Evolutionary conservation across 176 grass and related monocot species (phyloP).

Genomic region (Avena eriantha): DNA sequence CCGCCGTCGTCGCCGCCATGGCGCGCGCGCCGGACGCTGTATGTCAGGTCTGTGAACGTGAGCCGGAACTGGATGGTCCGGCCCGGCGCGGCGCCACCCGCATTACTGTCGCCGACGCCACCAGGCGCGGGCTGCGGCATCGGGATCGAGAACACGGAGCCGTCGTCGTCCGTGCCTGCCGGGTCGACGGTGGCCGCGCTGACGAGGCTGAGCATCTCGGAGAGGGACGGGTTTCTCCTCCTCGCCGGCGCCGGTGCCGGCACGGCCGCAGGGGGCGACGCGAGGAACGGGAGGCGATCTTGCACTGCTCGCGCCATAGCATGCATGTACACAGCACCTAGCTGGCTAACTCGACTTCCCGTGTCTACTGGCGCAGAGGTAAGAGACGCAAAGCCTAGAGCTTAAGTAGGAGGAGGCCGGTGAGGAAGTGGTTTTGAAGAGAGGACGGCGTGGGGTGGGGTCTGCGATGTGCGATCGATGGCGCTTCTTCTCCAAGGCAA

Average conservation of each 20-base stretch:
- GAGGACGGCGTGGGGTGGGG: slow-evolving; percentile 25
- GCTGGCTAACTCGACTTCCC: not conserved
- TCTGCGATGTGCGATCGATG: not conserved
- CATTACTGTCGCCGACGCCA: not conserved
- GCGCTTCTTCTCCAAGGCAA: slow-evolving; percentile 42
- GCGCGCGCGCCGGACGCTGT: slow-evolving; percentile 55
- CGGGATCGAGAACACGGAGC: slow-evolving; percentile 13
- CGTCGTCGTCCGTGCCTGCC: slow-evolving; percentile 35
- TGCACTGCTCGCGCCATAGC: slow-evolving; percentile 58
- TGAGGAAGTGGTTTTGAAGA: slow-evolving; percentile 20
- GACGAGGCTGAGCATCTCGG: slow-evolving; percentile 77
- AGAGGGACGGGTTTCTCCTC: slow-evolving; percentile 52
- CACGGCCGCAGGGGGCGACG: slow-evolving; percentile 30
- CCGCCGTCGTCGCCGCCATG: not conserved
- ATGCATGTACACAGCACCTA: slow-evolving; percentile 14
- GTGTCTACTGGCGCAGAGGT: not conserved
- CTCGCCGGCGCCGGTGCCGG: not conserved
- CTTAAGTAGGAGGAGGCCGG: slow-evolving; percentile 26
- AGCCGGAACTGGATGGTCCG: slow-evolving; percentile 65
- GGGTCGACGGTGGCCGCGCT: slow-evolving; percentile 56
- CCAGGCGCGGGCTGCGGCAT: slow-evolving; percentile 13
- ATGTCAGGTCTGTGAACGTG: slow-evolving; percentile 66
- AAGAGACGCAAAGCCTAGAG: not conserved
- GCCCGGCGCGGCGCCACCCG: slow-evolving; percentile 2
- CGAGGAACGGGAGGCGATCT: slow-evolving; percentile 46